These are phyloP conservation scores for Dictyostelium firmibasis DNA, from an alignment of 78 protist species.

Conservation along the genomic window DNA sequence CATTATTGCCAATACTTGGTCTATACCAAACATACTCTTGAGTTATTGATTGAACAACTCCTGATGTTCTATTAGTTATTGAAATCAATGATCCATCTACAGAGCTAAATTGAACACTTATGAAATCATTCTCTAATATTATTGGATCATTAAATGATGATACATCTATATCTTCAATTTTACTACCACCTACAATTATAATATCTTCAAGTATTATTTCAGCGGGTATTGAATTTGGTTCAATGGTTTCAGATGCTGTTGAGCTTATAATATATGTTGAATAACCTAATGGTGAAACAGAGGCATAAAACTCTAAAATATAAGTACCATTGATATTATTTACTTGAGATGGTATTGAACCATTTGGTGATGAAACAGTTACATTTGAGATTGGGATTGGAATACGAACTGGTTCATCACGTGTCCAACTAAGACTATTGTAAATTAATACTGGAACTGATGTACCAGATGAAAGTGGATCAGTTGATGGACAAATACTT, in stretches of 20 bases:
- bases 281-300: conserved; percentile 50
- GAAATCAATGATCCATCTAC: conserved; percentile 37
- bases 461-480: conserved; percentile 1
- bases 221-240: not conserved
- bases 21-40: conserved; percentile 71
- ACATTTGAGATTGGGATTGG: conserved; percentile 56
- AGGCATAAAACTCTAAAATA: not conserved
- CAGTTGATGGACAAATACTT: conserved; percentile 39
- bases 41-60: not conserved
- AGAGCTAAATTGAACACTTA: conserved; percentile 20
- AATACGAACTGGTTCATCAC: conserved; percentile 13
- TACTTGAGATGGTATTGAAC: not conserved
- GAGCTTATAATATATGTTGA: conserved; percentile 9
- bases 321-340: not conserved
- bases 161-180: not conserved
- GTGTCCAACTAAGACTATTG: conserved; percentile 31
- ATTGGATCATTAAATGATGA: not conserved
- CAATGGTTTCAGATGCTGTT: not conserved
- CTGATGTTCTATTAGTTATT: conserved; percentile 25
- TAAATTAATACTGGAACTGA: conserved; percentile 53
- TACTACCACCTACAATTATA: not conserved
- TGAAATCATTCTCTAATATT: conserved; percentile 35
- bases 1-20: conserved; percentile 21
- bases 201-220: not conserved
- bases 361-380: not conserved